Evolutionary conservation across 306 rosid genomes (phyloP).

Genomic region (Oxytropis ochrocephala): DNA sequence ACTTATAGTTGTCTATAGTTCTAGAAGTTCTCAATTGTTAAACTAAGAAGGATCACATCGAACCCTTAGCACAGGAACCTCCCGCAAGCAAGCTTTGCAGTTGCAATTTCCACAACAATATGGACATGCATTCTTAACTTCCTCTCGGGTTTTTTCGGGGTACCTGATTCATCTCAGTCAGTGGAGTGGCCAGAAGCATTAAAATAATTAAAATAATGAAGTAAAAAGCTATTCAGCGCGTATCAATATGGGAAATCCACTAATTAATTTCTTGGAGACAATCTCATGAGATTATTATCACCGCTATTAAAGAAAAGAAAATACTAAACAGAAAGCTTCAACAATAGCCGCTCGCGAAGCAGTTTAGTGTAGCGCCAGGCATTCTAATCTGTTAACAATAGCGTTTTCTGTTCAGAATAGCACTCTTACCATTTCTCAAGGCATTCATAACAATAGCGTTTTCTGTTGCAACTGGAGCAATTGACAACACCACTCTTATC

Average conservation of each 20-base stretch:
- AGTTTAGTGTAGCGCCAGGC: no score
- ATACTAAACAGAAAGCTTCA: not conserved
- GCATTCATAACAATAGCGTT: constrained; percentile 55
- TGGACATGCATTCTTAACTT: constrained; percentile 44
- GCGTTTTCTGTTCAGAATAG: no score
- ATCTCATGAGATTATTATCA: not conserved
- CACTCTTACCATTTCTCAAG: constrained; percentile 41
- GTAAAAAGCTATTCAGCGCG: not conserved
- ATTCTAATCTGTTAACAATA: no score
- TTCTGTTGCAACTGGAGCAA: constrained; percentile 39
- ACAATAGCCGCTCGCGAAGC: no score
- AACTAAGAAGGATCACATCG: not conserved
- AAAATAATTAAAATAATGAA: not conserved
- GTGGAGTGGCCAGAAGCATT: not conserved
- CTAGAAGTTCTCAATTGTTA: not conserved
- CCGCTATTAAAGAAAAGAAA: not conserved
- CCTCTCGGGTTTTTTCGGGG: constrained; percentile 47
- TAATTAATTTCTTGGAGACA: constrained; percentile 1
- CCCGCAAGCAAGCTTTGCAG: constrained; percentile 66
- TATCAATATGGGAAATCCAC: not conserved
- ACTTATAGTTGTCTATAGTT: not conserved
- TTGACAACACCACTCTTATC: constrained; percentile 55
- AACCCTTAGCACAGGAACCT: constrained; percentile 32
- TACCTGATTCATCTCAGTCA: constrained; percentile 41
- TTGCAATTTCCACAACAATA: constrained; percentile 59